A percentile compares a stretch with the other conserved stretches of the same genome.
phyloP scores from a whole-genome alignment of 805 yeast species.

The Yamadazyma olivae region DNA sequence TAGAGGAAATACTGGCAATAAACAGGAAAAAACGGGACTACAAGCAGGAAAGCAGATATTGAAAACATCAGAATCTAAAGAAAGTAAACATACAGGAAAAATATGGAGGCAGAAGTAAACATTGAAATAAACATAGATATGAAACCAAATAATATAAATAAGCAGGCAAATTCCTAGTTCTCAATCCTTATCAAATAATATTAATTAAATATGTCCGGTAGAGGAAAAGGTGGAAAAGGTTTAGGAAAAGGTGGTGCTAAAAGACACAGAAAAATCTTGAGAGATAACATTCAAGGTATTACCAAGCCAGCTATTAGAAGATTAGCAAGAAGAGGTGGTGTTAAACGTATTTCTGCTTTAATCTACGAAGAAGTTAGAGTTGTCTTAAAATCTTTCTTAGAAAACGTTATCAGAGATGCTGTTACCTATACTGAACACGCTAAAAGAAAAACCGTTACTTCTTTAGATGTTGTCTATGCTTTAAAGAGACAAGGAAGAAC shows the following conservation, averaged over 20 bases:
- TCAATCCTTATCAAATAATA: constrained; percentile 1
- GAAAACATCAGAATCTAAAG: too few species aligned
- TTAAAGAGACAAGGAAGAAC: constrained; percentile 99
- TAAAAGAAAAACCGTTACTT: constrained; percentile 99
- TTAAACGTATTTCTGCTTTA: constrained; percentile 97
- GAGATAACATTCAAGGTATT: constrained; percentile 99
- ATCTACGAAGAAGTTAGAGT: constrained; percentile 98
- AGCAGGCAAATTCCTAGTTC: too few species aligned
- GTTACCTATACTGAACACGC: constrained; percentile 99
- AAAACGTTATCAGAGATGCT: constrained; percentile 96
- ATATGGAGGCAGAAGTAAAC: too few species aligned
- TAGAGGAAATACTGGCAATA: too few species aligned
- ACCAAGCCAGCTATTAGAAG: constrained; percentile 99
- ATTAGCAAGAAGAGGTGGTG: constrained; percentile 99
- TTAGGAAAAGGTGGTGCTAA: constrained; percentile 99
- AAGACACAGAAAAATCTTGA: constrained; percentile 98
- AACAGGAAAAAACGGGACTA: too few species aligned
- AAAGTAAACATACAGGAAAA: too few species aligned
- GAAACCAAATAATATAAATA: too few species aligned
- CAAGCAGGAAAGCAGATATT: too few species aligned
- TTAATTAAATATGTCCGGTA: constrained; percentile 77
- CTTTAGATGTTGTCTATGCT: constrained; percentile 97
- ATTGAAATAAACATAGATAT: too few species aligned
- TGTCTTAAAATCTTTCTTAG: constrained; percentile 91
- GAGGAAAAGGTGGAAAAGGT: constrained; percentile 99